Evolutionary conservation across 495 filamentous ascomycete genomes (phyloP), one percentile per base, ranked within the genome.

Genomic region (Trichoderma reesei): DNA sequence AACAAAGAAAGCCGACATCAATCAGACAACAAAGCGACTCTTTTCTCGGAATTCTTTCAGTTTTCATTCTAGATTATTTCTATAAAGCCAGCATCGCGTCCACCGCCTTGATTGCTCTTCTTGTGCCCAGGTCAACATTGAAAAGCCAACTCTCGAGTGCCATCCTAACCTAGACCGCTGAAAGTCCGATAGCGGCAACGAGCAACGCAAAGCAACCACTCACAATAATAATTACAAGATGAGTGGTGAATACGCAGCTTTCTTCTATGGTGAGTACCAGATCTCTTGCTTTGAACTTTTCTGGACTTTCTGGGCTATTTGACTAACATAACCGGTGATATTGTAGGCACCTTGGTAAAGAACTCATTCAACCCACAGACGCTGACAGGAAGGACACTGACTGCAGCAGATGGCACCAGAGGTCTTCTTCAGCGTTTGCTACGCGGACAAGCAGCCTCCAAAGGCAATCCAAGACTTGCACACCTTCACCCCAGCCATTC

Each of bases 371-470:
- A 3, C 51, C 20, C 14, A 20, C 46, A 16, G 5, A 34, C 5
- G 31, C 13, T 5, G 31, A 18, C 61, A 48, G 62, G n/a, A 39
- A 13, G 41, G 18, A 62, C 31, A 62, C 61, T 66, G 69, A 83
- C 78, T 76, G 60, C 80, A 78, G 16, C 69, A 79, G 74, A 96
- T 96, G 90, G 87, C 86, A 3, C 85, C 88, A 9, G 82, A 86
- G 68, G 86, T 96, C 59, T 89, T 96, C 66, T 85, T 88, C 76
- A 86, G 88, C 18, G 91, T 96, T 37, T 87, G 89, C 76, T 89
- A 92, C 77, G 83, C 73, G 48, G 39, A 63, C 14, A 34, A 18
- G 13, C 31, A 63, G 36, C 33, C 38, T 63, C 70, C 66, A 8
- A 62, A 78, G 67, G 18, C 78, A 77, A 71, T 70, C 14, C 81